These are phyloP conservation scores for Stygiomarasmius scandens DNA, from an alignment of 1,284 basidiomycete genomes.

Conservation along the genomic window DNA sequence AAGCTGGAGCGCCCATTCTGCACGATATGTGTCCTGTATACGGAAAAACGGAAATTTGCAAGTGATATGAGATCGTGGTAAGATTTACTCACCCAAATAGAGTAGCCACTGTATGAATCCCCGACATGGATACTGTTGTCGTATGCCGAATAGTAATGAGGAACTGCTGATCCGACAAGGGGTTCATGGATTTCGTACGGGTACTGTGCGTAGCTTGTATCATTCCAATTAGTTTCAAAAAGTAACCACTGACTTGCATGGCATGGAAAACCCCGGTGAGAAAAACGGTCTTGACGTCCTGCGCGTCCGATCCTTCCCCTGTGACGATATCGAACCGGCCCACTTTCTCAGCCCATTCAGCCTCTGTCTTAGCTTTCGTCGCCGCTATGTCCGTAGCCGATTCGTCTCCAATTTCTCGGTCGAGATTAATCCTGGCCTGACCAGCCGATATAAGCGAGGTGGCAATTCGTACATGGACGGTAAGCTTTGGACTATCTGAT, in stretches of 20 bases:
- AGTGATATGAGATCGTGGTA: not conserved
- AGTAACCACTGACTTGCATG: constrained; percentile 51
- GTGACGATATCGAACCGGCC: constrained; percentile 58
- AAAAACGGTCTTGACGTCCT: constrained; percentile 58
- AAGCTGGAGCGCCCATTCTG: constrained; percentile 79
- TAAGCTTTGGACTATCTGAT: constrained; percentile 25
- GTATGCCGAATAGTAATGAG: constrained; percentile 78
- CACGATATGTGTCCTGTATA: constrained; percentile 74
- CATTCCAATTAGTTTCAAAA: constrained; percentile 6
- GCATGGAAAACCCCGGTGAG: constrained; percentile 74
- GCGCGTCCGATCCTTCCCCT: constrained; percentile 43
- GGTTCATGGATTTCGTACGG: constrained; percentile 78
- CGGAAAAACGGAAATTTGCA: not conserved
- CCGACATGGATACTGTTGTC: constrained; percentile 66
- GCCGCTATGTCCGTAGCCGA: constrained; percentile 48
- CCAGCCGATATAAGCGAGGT: constrained; percentile 80
- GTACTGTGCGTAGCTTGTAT: constrained; percentile 51
- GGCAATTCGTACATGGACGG: constrained; percentile 68
- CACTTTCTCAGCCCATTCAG: constrained; percentile 74
- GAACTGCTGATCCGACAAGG: constrained; percentile 17
- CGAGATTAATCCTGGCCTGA: constrained; percentile 69
- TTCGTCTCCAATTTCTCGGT: constrained; percentile 64
- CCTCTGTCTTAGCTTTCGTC: constrained; percentile 61
- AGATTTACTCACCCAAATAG: constrained; percentile 65
- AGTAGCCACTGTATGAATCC: constrained; percentile 79